A percentile compares a stretch with the other conserved stretches of the same genome.
phyloP scores from a whole-genome alignment of 768 basidiomycete genomes.

The Rhizopogon vinicolor region DNA sequence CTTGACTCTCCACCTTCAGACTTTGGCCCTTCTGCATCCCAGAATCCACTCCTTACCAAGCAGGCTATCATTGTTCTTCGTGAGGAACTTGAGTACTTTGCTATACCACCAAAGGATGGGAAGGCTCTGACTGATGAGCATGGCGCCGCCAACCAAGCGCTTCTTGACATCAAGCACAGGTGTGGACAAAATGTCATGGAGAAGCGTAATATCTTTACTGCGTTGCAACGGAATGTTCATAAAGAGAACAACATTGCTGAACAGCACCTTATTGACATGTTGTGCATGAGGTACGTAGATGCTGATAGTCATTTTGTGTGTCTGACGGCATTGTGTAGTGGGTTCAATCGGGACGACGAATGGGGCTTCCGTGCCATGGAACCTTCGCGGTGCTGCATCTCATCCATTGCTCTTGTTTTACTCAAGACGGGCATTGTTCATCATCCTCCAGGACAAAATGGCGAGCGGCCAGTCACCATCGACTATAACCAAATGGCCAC shows the following conservation, averaged over 20 bases:
- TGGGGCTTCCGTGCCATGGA: conserved; percentile 98
- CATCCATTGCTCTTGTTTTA: conserved; percentile 94
- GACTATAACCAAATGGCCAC: conserved; percentile 95
- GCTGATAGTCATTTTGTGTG: background rate
- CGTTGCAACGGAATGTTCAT: conserved; percentile 96
- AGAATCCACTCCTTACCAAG: conserved; percentile 91
- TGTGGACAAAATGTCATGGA: conserved; percentile 88
- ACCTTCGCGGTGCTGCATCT: conserved; percentile 95
- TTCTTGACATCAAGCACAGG: conserved; percentile 78
- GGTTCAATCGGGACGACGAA: conserved; percentile 94
- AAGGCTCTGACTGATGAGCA: conserved; percentile 64
- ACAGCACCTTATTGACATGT: conserved; percentile 99
- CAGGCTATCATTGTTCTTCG: conserved; percentile 98
- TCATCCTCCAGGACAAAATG: conserved; percentile 43
- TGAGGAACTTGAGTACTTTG: conserved; percentile 98
- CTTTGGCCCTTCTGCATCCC: conserved; percentile 59
- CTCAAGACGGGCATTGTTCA: conserved; percentile 96
- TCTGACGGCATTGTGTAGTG: conserved; percentile 37
- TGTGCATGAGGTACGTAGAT: conserved; percentile 87
- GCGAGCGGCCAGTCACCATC: conserved; percentile 71
- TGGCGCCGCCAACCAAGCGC: conserved; percentile 73
- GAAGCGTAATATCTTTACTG: conserved; percentile 92
- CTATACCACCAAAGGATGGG: conserved; percentile 77
- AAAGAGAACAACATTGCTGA: conserved; percentile 99
- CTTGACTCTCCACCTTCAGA: conserved; percentile 59